Evolutionary conservation across 176 grass and related monocot genomes (phyloP).

Genomic region (Oryza brachyantha): DNA sequence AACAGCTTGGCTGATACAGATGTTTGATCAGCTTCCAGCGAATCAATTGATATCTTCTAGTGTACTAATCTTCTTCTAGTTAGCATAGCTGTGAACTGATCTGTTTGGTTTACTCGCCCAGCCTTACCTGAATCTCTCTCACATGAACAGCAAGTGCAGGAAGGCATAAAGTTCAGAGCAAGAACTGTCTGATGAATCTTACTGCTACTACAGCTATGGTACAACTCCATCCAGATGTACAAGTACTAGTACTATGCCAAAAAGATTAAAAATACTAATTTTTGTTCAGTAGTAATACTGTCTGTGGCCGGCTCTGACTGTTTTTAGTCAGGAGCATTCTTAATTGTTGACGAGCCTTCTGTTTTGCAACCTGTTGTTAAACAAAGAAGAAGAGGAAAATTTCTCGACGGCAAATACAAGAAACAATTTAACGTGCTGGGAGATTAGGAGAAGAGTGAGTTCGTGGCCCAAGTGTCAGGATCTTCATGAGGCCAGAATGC

Average conservation of each 20-base stretch:
- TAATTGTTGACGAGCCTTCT: background rate
- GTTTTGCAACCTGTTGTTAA: background rate
- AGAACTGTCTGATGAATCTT: background rate
- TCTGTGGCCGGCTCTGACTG: background rate
- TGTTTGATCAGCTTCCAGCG: background rate
- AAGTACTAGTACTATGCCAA: background rate
- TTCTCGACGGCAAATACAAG: background rate
- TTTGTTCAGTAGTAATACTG: background rate
- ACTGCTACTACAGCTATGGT: background rate
- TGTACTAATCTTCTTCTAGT: too few species aligned
- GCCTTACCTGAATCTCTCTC: background rate
- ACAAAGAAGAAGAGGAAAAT: background rate
- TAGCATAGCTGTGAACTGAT: background rate
- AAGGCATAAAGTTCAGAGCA: background rate
- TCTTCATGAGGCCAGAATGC: background rate
- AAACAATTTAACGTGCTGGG: background rate
- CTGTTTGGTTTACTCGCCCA: background rate
- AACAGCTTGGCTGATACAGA: constrained; percentile 15
- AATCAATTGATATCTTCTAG: background rate
- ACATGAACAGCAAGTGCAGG: background rate
- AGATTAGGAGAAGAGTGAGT: background rate
- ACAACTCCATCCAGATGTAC: background rate
- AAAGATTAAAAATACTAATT: background rate
- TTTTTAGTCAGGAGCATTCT: background rate
- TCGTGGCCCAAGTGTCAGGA: background rate